Percentiles rank a stretch among this genome's conserved stretches.
phyloP scores from a whole-genome alignment of 768 basidiomycete genomes.

The Boletus patriciae region DNA sequence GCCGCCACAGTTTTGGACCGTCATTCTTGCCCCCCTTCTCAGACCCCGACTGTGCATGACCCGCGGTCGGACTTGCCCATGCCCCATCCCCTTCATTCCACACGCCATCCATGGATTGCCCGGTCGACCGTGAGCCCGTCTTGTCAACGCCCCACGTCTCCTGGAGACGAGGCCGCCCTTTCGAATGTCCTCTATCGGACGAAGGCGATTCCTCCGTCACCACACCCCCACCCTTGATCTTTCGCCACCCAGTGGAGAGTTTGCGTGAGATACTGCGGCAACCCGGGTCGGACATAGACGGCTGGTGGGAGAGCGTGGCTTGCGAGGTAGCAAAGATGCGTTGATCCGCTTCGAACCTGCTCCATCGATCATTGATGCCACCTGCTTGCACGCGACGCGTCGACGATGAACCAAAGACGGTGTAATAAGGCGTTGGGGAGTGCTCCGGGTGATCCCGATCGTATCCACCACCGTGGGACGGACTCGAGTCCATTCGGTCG shows the following conservation, averaged over 20 bases:
- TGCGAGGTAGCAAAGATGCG: not conserved
- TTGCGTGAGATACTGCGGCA: constrained; percentile 34
- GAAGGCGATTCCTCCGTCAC: constrained; percentile 29
- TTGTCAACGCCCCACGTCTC: constrained; percentile 22
- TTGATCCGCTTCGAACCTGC: constrained; percentile 5
- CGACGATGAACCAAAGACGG: constrained; percentile 50
- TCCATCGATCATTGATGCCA: constrained; percentile 39
- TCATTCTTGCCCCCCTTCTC: constrained; percentile 23
- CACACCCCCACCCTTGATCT: constrained; percentile 9
- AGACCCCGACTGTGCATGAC: constrained; percentile 13
- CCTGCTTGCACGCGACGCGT: constrained; percentile 47
- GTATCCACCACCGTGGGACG: constrained; percentile 6
- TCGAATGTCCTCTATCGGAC: constrained; percentile 14
- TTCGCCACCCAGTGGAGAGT: constrained; percentile 39
- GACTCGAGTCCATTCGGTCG: constrained; percentile 20
- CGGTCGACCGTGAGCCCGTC: constrained; percentile 7
- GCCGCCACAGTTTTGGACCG: constrained; percentile 57
- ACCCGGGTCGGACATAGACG: constrained; percentile 13
- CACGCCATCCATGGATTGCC: constrained; percentile 22
- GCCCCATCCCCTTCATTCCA: constrained; percentile 8
- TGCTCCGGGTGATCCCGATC: constrained; percentile 16
- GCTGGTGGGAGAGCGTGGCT: not conserved
- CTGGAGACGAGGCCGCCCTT: constrained; percentile 36
- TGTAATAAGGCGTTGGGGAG: constrained; percentile 50
- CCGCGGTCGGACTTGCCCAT: constrained; percentile 12